Evolutionary conservation across 768 basidiomycete species (phyloP).

Genomic region (Hebeloma cylindrosporum): DNA sequence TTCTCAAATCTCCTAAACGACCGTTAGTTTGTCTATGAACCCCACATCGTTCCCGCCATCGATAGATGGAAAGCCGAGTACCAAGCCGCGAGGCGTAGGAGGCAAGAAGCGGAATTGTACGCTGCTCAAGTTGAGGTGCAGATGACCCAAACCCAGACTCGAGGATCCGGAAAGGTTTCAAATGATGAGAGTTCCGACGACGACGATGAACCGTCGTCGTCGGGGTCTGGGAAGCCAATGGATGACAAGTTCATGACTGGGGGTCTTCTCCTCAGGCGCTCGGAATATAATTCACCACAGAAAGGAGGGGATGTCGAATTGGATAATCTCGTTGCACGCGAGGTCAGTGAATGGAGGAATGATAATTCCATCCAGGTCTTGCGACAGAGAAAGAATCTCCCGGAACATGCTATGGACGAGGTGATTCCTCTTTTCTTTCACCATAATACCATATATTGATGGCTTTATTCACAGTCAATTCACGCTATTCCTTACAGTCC

Average conservation of each 20-base stretch:
- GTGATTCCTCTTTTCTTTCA: constrained; percentile 29
- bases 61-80: constrained; percentile 48
- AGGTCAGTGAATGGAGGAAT: constrained; percentile 54
- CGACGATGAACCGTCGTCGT: constrained; percentile 22
- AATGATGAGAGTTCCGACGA: constrained; percentile 10
- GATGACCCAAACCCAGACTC: constrained; percentile 24
- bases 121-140: constrained; percentile 13
- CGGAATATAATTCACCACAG: constrained; percentile 4
- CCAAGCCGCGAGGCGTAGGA: constrained; percentile 26
- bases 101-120: constrained; percentile 10
- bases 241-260: constrained; percentile 12
- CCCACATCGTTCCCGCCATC: constrained; percentile 62
- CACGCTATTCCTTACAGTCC: constrained; percentile 44
- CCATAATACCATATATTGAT: constrained; percentile 1
- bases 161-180: constrained; percentile 15
- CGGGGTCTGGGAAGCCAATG: constrained; percentile 4
- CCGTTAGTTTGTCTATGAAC: constrained; percentile 64
- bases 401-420: constrained; percentile 44
- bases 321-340: constrained; percentile 49
- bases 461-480: constrained; percentile 39
- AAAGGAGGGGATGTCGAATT: constrained; percentile 40
- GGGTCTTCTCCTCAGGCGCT: constrained; percentile 17
- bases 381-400: constrained; percentile 33
- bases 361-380: constrained; percentile 34
- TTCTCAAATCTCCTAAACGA: neutral